Evolutionary conservation across 176 grass and related monocot genomes (phyloP).

Genomic region (Pharus latifolius): DNA sequence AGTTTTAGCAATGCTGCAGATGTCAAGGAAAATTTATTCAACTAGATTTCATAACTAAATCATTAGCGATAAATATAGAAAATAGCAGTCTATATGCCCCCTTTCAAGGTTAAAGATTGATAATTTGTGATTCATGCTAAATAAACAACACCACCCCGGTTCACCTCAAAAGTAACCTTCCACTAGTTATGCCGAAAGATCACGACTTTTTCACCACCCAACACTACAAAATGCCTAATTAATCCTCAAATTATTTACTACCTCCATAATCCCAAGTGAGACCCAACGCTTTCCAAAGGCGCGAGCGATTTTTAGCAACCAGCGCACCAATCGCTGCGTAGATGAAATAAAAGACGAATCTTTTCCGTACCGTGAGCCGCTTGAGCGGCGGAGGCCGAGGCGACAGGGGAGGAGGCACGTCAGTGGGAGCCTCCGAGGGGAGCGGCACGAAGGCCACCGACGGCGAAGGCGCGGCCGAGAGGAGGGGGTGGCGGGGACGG

Average conservation of each 20-base stretch:
- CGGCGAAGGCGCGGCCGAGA: slow-evolving; percentile 18
- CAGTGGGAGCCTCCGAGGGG: slow-evolving; percentile 26
- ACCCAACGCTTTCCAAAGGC: too few species aligned
- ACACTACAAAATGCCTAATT: not conserved
- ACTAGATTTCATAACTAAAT: not conserved
- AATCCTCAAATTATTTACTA: not conserved
- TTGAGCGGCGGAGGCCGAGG: not conserved
- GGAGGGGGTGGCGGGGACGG: slow-evolving; percentile 21
- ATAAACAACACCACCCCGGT: not conserved
- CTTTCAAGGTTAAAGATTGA: not conserved
- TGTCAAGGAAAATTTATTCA: not conserved
- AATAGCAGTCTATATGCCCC: not conserved
- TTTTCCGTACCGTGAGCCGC: slow-evolving; percentile 35
- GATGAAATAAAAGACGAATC: not conserved
- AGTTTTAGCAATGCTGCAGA: not conserved
- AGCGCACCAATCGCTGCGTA: not conserved
- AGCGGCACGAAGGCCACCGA: slow-evolving; percentile 50
- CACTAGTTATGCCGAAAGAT: not conserved
- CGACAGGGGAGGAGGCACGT: not conserved
- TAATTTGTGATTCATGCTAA: not conserved
- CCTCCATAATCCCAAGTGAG: not conserved
- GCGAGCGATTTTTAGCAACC: not conserved
- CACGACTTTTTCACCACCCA: not conserved
- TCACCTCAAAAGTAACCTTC: not conserved
- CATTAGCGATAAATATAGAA: not conserved